Base-by-base conservation (phyloP, 371 early-diverging fungal species). In the Rhizopus sp. region DNA sequence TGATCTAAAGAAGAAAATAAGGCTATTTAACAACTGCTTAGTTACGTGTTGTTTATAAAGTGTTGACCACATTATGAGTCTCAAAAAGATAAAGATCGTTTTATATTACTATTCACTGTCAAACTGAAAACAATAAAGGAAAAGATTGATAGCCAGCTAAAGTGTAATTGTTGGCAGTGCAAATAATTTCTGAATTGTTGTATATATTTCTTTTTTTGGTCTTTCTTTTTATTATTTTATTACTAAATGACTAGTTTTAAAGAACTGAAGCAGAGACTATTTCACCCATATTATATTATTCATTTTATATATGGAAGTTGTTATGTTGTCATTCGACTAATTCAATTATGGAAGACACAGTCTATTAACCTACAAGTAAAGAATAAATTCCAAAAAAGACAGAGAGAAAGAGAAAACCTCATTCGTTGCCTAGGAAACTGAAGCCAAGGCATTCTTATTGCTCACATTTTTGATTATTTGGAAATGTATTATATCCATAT, bases 201-300 rank as follows among this genome's bases (percentile, higher is more conserved):
- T 55, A 30, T 38, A 38, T 7, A 10, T 15, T 52, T 44, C 39
- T 38, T 52, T 37, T 39, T 39, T 39, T 41, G 23, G 23, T 23
- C 2, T 23, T 10, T 37, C 32, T 46, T 45, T 51, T n/a, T 42
- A 13, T 15, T 50, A 9, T 33, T 4, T 17, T 29, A 12, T n/a
- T 39, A 33, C 8, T 29, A 32, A 38, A 62, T 75, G 75, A 65
- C 75, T 35, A 64, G 65, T 17, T 50, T 75, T 41, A 51, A 50
- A 40, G 78, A 78, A 69, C 58, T 78, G 41, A 62, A 65, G 33
- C 73, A 75, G 48, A 70, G 84, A 49, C 55, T 84, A 39, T 50
- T 80, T 32, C 82, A 81, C 47, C 81, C 80, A 8, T 77, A 84
- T 54, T 84, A 84, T 57, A 59, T 82, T 5, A 46, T 73, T 23